Percentiles rank a stretch among this genome's conserved stretches.
These are phyloP conservation scores for Paramecium biaurelia DNA, from an alignment of 73 alveolate species.

Conservation along the genomic window DNA sequence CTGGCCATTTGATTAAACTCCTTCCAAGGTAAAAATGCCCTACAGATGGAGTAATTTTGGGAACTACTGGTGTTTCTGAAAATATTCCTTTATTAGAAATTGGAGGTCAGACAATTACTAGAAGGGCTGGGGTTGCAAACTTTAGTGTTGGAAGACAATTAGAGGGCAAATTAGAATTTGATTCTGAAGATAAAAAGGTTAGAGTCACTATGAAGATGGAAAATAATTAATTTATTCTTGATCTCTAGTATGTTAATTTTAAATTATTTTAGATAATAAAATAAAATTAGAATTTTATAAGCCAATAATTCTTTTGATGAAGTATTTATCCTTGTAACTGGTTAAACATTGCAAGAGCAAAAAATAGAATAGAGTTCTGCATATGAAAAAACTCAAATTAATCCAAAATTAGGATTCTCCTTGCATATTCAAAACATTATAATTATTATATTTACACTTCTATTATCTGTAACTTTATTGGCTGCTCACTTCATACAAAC, in stretches of 20 bases:
- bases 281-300: background rate
- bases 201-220: background rate
- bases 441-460: background rate
- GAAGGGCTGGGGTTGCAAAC: background rate
- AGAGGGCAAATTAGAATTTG: background rate
- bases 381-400: background rate
- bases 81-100: background rate
- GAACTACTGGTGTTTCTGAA: background rate
- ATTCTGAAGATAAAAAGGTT: background rate
- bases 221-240: background rate
- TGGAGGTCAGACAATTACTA: background rate
- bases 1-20: background rate
- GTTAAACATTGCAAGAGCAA: background rate
- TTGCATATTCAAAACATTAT: background rate
- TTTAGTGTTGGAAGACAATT: background rate
- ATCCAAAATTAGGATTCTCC: conserved; percentile 1
- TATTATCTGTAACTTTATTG: background rate
- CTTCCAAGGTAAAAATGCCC: background rate
- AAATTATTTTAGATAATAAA: background rate
- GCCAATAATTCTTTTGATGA: background rate
- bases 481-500: background rate
- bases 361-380: background rate
- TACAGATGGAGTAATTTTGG: background rate
- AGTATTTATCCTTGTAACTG: background rate
- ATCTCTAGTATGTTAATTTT: background rate